Evolutionary conservation across 1,284 basidiomycete species (phyloP).

Genomic region (Puccinia horiana): DNA sequence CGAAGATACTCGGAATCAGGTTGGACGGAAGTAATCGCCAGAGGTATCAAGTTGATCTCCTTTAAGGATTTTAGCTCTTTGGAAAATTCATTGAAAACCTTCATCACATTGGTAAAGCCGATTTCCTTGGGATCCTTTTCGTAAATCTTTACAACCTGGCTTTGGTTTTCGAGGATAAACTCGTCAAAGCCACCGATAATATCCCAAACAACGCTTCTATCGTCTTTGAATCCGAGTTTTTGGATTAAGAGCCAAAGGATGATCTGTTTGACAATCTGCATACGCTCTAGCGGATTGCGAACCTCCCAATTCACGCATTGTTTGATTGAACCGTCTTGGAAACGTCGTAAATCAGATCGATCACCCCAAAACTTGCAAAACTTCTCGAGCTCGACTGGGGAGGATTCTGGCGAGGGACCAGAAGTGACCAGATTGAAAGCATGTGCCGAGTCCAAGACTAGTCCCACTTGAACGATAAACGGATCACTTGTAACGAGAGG

Average conservation of each 20-base stretch:
- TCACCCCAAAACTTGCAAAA: constrained; percentile 90
- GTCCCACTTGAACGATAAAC: constrained; percentile 63
- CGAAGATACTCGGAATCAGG: constrained; percentile 75
- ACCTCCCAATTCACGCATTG: constrained; percentile 89
- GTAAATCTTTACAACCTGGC: constrained; percentile 56
- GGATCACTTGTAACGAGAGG: background rate
- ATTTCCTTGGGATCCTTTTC: constrained; percentile 56
- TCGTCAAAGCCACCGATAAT: constrained; percentile 68
- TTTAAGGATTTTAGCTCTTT: constrained; percentile 69
- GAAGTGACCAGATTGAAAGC: constrained; percentile 83
- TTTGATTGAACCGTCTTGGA: constrained; percentile 89
- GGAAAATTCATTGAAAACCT: constrained; percentile 78
- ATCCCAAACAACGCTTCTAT: constrained; percentile 63
- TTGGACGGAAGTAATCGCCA: constrained; percentile 72
- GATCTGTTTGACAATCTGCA: constrained; percentile 74
- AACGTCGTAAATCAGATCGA: constrained; percentile 89
- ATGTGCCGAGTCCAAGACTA: constrained; percentile 71
- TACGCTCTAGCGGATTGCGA: constrained; percentile 59
- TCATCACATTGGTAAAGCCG: constrained; percentile 72
- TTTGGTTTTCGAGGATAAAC: constrained; percentile 63
- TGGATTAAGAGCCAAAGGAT: constrained; percentile 71
- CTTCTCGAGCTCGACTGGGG: constrained; percentile 62
- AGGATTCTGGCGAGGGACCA: constrained; percentile 71
- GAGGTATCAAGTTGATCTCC: constrained; percentile 69
- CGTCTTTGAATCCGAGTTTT: constrained; percentile 66